Conservation (phyloP, 2,329 filamentous ascomycete genomes). For the Bipolaris oryzae region DNA sequence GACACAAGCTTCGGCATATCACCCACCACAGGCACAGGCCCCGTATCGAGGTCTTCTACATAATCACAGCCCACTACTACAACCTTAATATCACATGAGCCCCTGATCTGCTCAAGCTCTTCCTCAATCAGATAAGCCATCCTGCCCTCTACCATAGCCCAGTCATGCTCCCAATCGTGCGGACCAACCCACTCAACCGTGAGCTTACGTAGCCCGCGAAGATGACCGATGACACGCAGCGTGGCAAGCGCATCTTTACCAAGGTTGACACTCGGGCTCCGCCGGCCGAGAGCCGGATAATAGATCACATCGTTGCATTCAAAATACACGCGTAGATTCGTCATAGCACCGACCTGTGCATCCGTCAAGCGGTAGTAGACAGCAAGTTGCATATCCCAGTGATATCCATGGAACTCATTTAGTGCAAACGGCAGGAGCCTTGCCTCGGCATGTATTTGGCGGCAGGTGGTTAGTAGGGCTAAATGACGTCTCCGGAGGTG, state of each 20-base stretch:
- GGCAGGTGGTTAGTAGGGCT: background rate
- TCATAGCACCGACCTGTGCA: constrained; percentile 7
- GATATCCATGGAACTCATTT: constrained; percentile 4
- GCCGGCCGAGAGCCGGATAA: background rate
- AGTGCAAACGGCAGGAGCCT: constrained; percentile 1
- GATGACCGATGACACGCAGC: background rate
- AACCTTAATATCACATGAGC: background rate
- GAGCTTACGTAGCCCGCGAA: background rate
- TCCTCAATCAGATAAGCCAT: background rate
- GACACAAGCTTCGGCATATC: background rate
- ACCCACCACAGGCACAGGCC: background rate
- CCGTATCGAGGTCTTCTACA: background rate
- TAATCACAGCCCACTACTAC: background rate
- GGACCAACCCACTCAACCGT: constrained; percentile 2
- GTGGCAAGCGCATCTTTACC: background rate
- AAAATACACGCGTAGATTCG: constrained; percentile 1
- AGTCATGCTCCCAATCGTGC: background rate
- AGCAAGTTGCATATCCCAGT: constrained; percentile 9
- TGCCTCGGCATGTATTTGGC: constrained; percentile 1
- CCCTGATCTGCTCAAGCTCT: background rate
- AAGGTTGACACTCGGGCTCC: background rate
- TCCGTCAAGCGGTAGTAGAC: constrained; percentile 6
- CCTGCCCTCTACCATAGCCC: background rate
- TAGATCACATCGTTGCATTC: background rate
- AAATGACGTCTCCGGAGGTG: constrained; percentile 5